These are phyloP conservation scores for Martiniozyma abietophila DNA, from an alignment of 805 yeast genomes.

Conservation along the genomic window DNA sequence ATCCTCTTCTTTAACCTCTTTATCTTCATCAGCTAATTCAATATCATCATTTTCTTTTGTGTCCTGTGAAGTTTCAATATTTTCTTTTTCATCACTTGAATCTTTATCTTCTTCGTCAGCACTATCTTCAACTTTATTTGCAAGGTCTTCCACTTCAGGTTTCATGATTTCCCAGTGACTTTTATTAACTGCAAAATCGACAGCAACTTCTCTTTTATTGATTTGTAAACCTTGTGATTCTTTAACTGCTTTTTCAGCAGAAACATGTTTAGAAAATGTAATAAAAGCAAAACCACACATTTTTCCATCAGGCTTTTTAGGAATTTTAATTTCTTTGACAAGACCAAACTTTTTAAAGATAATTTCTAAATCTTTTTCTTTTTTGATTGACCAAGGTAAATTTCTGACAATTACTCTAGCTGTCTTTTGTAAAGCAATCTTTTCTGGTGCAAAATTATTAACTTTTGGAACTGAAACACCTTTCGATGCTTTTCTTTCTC, in stretches of 20 bases:
- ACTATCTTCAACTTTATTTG: constrained; percentile 30
- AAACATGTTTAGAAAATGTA: constrained; percentile 68
- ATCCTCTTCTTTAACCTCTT: constrained; percentile 20
- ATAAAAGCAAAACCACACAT: constrained; percentile 95
- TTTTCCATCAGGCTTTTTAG: constrained; percentile 77
- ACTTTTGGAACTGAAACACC: constrained; percentile 20
- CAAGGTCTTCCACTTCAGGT: constrained; percentile 34
- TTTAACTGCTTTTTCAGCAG: constrained; percentile 77
- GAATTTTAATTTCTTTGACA: constrained; percentile 82
- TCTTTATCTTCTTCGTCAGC: constrained; percentile 32
- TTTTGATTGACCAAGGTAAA: constrained; percentile 91
- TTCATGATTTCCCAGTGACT: constrained; percentile 64
- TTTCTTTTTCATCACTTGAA: constrained; percentile 29
- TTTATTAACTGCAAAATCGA: constrained; percentile 88
- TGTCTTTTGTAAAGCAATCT: constrained; percentile 36
- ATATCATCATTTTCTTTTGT: constrained; percentile 29
- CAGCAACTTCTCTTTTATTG: constrained; percentile 86
- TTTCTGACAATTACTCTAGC: constrained; percentile 86
- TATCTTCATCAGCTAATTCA: constrained; percentile 26
- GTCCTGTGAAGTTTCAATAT: constrained; percentile 26
- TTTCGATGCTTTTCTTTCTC: constrained; percentile 55
- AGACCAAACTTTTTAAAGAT: constrained; percentile 72
- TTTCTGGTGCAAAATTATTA: constrained; percentile 16
- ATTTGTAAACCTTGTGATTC: constrained; percentile 67
- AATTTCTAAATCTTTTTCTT: constrained; percentile 60